phyloP scores from a whole-genome alignment of 2,329 filamentous ascomycete genomes.

The Xylariaceae sp. region DNA sequence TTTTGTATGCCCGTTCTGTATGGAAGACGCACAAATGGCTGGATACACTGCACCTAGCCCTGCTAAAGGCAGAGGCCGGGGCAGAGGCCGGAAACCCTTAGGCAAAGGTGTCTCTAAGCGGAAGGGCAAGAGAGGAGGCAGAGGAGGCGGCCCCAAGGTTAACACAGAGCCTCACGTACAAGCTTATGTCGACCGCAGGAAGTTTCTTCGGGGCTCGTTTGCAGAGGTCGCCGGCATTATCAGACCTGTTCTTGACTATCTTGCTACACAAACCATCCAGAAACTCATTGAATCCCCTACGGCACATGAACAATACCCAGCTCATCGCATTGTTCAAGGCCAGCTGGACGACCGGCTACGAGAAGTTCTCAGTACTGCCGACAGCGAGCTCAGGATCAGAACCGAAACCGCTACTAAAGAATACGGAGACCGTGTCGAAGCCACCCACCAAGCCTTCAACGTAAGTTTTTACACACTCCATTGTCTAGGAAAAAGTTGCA shows the following conservation, averaged over 20 bases:
- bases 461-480: constrained; percentile 31
- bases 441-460: constrained; percentile 37
- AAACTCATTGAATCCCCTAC: constrained; percentile 50
- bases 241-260: constrained; percentile 59
- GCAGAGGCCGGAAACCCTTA: constrained; percentile 18
- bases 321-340: constrained; percentile 46
- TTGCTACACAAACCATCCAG: constrained; percentile 56
- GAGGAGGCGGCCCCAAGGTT: constrained; percentile 45
- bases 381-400: constrained; percentile 32
- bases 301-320: constrained; percentile 47
- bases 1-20: constrained; percentile 25
- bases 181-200: constrained; percentile 56
- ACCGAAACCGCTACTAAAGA: constrained; percentile 31
- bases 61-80: constrained; percentile 25
- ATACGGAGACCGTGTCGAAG: constrained; percentile 32
- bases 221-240: constrained; percentile 56
- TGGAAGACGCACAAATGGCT: constrained; percentile 27
- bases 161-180: constrained; percentile 51
- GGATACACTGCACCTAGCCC: constrained; percentile 31
- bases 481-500: constrained; percentile 6
- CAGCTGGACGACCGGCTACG: constrained; percentile 45
- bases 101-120: constrained; percentile 25
- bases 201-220: constrained; percentile 61
- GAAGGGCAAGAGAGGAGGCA: constrained; percentile 25
- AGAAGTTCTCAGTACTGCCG: constrained; percentile 24